Percentiles rank a stretch among this genome's conserved stretches.
These are phyloP conservation scores for Thelephora terrestris DNA, from an alignment of 1,284 basidiomycete species.

Conservation along the genomic window DNA sequence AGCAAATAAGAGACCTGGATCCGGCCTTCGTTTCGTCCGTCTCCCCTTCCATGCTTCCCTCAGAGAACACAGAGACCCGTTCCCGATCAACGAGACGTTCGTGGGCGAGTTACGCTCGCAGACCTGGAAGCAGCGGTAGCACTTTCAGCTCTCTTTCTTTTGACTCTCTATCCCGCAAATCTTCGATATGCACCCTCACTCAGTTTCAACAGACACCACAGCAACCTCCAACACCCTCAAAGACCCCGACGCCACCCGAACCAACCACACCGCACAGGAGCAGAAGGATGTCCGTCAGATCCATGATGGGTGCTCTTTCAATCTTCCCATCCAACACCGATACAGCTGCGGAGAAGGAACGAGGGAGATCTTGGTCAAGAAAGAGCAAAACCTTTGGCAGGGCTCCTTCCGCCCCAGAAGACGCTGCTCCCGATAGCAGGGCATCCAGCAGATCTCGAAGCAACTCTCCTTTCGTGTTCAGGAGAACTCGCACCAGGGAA, in stretches of 20 bases:
- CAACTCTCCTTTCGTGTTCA: slow-evolving; percentile 60
- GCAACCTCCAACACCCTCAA: slow-evolving; percentile 22
- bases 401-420: slow-evolving; percentile 31
- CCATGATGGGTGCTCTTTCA: slow-evolving; percentile 60
- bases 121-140: neutral
- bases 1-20: no score
- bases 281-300: slow-evolving; percentile 50
- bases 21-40: no score
- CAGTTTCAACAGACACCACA: slow-evolving; percentile 37
- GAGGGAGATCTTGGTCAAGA: slow-evolving; percentile 43
- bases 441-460: slow-evolving; percentile 45
- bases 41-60: no score
- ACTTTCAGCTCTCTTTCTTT: neutral
- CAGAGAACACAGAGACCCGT: no score
- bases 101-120: neutral
- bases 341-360: slow-evolving; percentile 32
- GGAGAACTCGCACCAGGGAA: slow-evolving; percentile 52
- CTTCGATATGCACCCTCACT: slow-evolving; percentile 27
- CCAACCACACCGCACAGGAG: slow-evolving; percentile 8
- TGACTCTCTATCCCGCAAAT: slow-evolving; percentile 10
- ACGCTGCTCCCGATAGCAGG: slow-evolving; percentile 21
- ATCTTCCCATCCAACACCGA: slow-evolving; percentile 46
- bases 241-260: slow-evolving; percentile 25
- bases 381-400: slow-evolving; percentile 28
- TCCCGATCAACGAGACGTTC: no score